Percentiles rank a stretch among this genome's conserved stretches.
Evolutionary conservation across 2,329 filamentous ascomycete species (phyloP).

Genomic region (Fusarium floridanum): DNA sequence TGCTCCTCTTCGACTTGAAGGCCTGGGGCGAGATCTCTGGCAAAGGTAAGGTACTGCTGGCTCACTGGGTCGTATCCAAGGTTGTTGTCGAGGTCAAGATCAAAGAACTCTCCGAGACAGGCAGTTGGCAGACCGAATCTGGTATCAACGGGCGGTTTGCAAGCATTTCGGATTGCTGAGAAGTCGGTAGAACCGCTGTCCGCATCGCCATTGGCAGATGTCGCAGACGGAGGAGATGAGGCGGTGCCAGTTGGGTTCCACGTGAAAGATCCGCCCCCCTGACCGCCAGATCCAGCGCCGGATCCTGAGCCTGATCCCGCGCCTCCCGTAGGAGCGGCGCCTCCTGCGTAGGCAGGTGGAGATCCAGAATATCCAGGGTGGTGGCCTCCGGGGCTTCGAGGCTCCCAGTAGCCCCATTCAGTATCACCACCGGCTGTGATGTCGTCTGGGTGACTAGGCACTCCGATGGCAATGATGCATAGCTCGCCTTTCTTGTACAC

Average conservation of each 20-base stretch:
- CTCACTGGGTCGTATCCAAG: constrained; percentile 40
- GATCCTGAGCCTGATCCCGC: too few relatives aligned
- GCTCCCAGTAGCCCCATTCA: constrained; percentile 1
- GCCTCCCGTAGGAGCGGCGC: not conserved
- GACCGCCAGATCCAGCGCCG: not conserved
- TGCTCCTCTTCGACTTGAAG: not conserved
- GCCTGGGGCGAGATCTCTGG: not conserved
- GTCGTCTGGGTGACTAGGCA: not conserved
- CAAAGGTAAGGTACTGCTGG: constrained; percentile 24
- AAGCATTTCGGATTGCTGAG: not conserved
- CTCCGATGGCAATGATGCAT: constrained; percentile 36
- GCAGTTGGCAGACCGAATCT: constrained; percentile 45
- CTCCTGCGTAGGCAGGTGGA: not conserved
- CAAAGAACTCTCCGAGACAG: constrained; percentile 45
- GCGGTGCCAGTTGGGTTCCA: not conserved
- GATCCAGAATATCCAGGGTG: not conserved
- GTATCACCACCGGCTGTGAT: not conserved
- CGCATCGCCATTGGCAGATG: not conserved
- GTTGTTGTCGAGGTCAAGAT: constrained; percentile 45
- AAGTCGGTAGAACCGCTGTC: not conserved
- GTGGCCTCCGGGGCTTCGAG: not conserved
- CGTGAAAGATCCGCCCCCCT: not conserved
- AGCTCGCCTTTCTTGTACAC: constrained; percentile 25
- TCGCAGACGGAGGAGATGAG: not conserved
- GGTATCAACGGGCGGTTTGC: constrained; percentile 27